Evolutionary conservation across 371 early-diverging fungal genomes (phyloP).

Genomic region (Apophysomyces variabilis): DNA sequence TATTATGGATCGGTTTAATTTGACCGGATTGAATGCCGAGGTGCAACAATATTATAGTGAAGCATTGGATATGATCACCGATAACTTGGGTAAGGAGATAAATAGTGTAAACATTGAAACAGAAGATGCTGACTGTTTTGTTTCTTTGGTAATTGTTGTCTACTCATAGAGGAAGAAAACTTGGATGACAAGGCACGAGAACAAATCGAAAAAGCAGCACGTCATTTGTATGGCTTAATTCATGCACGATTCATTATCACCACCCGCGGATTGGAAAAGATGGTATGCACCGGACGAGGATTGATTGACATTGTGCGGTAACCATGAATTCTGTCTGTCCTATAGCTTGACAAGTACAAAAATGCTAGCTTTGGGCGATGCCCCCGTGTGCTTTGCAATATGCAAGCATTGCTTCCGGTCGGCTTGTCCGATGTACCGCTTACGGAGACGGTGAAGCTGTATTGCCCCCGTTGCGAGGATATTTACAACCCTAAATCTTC

Average conservation of each 20-base stretch:
- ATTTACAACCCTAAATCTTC: constrained; percentile 91
- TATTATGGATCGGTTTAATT: constrained; percentile 94
- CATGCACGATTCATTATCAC: constrained; percentile 95
- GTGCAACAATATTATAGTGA: constrained; percentile 80
- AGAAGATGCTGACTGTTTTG: constrained; percentile 6
- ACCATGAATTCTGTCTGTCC: neutral
- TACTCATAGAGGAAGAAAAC: constrained; percentile 60
- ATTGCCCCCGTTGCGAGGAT: constrained; percentile 93
- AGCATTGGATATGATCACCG: constrained; percentile 94
- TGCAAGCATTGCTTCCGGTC: constrained; percentile 84
- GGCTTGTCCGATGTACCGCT: constrained; percentile 89
- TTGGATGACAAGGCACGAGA: constrained; percentile 72
- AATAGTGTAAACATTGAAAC: constrained; percentile 11
- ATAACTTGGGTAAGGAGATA: constrained; percentile 62
- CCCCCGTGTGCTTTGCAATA: constrained; percentile 90
- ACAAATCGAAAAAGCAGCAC: constrained; percentile 77
- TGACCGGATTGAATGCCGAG: constrained; percentile 86
- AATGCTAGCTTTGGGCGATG: constrained; percentile 95
- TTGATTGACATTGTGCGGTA: too few relatives aligned
- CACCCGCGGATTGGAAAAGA: constrained; percentile 82
- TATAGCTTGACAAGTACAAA: constrained; percentile 83
- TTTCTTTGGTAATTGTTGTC: constrained; percentile 5
- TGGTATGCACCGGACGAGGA: constrained; percentile 53
- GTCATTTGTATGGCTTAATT: constrained; percentile 91
- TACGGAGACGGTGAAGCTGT: constrained; percentile 86